These are phyloP conservation scores for Raphanus sativus DNA, from an alignment of 345 rosid genomes.

Conservation along the genomic window DNA sequence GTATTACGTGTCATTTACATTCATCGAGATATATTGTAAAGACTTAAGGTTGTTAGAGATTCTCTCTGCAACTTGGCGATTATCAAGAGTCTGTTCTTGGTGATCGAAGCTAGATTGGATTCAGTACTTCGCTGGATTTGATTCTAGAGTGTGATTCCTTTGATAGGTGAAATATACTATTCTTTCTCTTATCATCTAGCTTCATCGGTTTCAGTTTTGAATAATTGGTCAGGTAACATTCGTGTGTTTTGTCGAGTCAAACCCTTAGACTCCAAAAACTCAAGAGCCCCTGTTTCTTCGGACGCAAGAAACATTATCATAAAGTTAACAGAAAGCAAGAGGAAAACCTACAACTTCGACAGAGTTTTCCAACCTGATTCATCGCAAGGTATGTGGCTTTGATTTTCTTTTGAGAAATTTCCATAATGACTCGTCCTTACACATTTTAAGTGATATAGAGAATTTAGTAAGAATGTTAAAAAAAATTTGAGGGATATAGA, in stretches of 20 bases:
- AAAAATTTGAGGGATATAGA: not conserved
- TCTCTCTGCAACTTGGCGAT: no score
- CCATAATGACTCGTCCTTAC: not conserved
- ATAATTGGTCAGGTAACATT: constrained; percentile 43
- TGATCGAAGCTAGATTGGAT: no score
- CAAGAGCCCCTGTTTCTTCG: constrained; percentile 44
- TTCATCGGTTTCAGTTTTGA: not conserved
- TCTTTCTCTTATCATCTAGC: no score
- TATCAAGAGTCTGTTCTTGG: no score
- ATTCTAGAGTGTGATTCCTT: no score
- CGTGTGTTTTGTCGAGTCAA: constrained; percentile 80
- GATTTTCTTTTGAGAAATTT: not conserved
- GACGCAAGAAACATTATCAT: constrained; percentile 52
- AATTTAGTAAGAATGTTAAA: not conserved
- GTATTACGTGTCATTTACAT: no score
- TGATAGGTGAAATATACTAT: no score
- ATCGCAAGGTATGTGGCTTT: constrained; percentile 56
- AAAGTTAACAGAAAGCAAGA: constrained; percentile 45
- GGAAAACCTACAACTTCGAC: constrained; percentile 60
- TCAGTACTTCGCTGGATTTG: no score
- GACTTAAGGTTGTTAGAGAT: no score
- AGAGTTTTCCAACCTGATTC: constrained; percentile 63
- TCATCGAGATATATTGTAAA: no score
- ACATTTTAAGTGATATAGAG: not conserved
- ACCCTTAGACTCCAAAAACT: constrained; percentile 41